phyloP scores from a whole-genome alignment of 768 basidiomycete genomes.

The Suillus cothurnatus region DNA sequence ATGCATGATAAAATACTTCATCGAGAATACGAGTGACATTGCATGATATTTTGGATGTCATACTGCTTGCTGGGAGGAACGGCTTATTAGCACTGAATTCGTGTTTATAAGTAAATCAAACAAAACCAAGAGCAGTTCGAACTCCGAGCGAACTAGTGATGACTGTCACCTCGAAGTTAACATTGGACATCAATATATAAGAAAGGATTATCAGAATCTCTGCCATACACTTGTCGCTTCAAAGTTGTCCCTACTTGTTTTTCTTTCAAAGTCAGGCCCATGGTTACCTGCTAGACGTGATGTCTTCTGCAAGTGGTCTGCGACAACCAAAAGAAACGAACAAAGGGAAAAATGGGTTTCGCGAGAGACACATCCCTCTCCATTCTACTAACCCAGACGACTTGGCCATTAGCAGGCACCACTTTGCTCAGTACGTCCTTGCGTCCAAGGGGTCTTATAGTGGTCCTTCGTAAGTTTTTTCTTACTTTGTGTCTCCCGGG shows the following conservation, averaged over 20 bases:
- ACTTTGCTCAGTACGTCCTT: slow-evolving; percentile 42
- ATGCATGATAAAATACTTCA: too few relatives aligned
- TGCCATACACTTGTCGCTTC: neutral
- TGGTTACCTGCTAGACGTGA: slow-evolving; percentile 8
- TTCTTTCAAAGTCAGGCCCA: neutral
- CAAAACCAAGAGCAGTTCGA: too few relatives aligned
- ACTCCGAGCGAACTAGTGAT: too few relatives aligned
- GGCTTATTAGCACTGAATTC: too few relatives aligned
- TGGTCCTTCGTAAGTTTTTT: slow-evolving; percentile 41
- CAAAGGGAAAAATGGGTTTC: slow-evolving; percentile 25
- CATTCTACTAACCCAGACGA: slow-evolving; percentile 25
- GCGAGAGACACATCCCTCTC: slow-evolving; percentile 18
- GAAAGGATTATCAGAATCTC: neutral
- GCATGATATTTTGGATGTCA: too few relatives aligned
- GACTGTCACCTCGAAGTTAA: too few relatives aligned
- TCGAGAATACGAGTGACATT: too few relatives aligned
- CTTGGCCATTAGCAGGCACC: slow-evolving; percentile 32
- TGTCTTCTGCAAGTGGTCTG: slow-evolving; percentile 10
- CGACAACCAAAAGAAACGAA: slow-evolving; percentile 17
- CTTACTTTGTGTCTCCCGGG: neutral
- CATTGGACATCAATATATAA: too few relatives aligned
- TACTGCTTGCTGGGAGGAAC: too few relatives aligned
- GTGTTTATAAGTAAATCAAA: too few relatives aligned
- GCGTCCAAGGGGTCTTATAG: slow-evolving; percentile 37
- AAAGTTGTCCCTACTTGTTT: neutral